Evolutionary conservation across 257 asterid genomes (phyloP), one percentile per base, ranked within the genome.

Genomic region (Gynochthodes officinalis): DNA sequence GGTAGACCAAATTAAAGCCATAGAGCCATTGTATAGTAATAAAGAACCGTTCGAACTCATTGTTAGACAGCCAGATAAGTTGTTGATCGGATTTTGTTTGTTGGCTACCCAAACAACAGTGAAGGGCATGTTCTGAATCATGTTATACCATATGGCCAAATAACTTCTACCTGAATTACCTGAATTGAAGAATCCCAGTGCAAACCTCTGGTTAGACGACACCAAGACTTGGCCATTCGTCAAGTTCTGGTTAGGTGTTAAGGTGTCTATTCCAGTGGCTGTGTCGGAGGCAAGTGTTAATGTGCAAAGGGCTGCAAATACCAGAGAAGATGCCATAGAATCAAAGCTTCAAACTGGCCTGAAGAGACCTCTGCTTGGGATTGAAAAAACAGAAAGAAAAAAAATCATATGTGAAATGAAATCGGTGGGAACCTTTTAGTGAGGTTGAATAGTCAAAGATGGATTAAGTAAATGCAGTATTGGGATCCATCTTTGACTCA

Each of bases 71-170:
- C 66, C 79, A 7, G 72, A 73, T 19, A 25, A 73, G 25, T 78
- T 72, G 49, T 44, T 57, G 60, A 79, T 9, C 8, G 83, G 77
- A 1, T 40, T 8, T 11, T 52, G 27, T 40, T 55, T 75, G 48
- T 75, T 79, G 48, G 83, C 83, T 14, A 79, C 80, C 83, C 83
- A 79, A 37, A 75, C 83, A 59, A 82, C 84, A 10, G 88, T 81
- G 0, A 14, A 60, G 1, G 82, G 74, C 43, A 82, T 60, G 30
- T 75, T 81, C 19, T 77, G 80, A 7, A 53, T 53, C 60, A 23
- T 53, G 60, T 53, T 53, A 69, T 80, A 86, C 91, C 87, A 82
- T 42, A 86, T 81, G 23, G 84, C 89, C 13, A 81, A 33, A 19
- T 84, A 87, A 3, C 23, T 69, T 30, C 71, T 74, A 39, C 28